Evolutionary conservation across 768 basidiomycete genomes (phyloP).

Genomic region (Mycena capillaripes): DNA sequence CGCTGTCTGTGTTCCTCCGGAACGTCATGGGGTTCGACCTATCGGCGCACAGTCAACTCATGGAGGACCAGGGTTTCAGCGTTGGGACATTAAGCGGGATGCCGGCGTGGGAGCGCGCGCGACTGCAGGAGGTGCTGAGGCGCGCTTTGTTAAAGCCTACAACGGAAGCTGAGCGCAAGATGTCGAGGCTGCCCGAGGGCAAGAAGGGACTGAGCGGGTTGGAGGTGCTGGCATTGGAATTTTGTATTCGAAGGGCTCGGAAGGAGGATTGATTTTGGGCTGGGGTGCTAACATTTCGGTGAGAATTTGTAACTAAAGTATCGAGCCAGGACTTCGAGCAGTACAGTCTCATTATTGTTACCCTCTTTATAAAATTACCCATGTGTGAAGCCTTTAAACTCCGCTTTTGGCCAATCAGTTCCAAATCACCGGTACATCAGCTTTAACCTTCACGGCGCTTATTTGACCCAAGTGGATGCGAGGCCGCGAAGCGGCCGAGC

Average conservation of each 20-base stretch:
- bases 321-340: too few species aligned
- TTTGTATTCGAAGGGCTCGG: background rate
- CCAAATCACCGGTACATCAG: too few species aligned
- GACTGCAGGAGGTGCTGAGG: background rate
- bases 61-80: slow-evolving; percentile 13
- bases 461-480: too few species aligned
- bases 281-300: too few species aligned
- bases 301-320: too few species aligned
- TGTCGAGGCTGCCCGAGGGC: background rate
- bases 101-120: background rate
- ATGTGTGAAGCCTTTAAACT: too few species aligned
- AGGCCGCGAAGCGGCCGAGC: too few species aligned
- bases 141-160: background rate
- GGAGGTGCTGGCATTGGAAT: slow-evolving; percentile 23
- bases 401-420: too few species aligned
- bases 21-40: slow-evolving; percentile 32
- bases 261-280: too few species aligned
- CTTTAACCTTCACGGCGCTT: too few species aligned
- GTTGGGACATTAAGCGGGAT: background rate
- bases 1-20: slow-evolving; percentile 12
- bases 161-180: background rate
- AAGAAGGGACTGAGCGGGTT: slow-evolving; percentile 6
- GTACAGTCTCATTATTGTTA: too few species aligned
- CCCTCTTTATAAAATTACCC: too few species aligned
- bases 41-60: background rate